Evolutionary conservation across 78 protist species (phyloP).

Genomic region (Polysphondylium violaceum): DNA sequence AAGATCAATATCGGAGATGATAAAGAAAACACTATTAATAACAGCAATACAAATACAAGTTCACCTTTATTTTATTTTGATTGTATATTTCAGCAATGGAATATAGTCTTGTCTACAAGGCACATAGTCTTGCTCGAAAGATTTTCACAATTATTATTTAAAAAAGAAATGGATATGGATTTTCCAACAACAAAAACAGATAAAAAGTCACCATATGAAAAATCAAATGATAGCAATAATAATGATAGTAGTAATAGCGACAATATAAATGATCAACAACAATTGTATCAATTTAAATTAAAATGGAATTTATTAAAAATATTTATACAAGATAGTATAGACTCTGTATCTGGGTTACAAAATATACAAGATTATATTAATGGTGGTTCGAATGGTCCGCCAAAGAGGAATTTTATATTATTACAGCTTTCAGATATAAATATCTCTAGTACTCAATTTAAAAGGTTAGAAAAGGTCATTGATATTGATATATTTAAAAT

Average conservation of each 20-base stretch:
- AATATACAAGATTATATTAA: too few relatives aligned
- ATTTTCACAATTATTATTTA: neutral
- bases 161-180: neutral
- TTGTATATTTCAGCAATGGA: constrained; percentile 20
- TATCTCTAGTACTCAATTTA: neutral
- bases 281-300: constrained; percentile 3
- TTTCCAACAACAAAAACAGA: too few relatives aligned
- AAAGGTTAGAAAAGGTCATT: neutral
- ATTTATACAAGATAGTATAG: neutral
- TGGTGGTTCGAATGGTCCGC: too few relatives aligned
- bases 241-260: neutral
- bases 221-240: neutral
- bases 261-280: neutral
- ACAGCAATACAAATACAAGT: neutral
- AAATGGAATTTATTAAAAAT: constrained; percentile 27
- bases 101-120: neutral
- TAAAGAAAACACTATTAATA: neutral
- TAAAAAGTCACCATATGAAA: neutral
- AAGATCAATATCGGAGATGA: constrained; percentile 2
- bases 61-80: constrained; percentile 22
- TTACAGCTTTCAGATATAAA: constrained; percentile 1
- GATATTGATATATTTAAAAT: neutral
- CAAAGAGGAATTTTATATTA: neutral
- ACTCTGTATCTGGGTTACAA: too few relatives aligned
- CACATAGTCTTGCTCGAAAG: neutral